Evolutionary conservation across 192 early-diverging fungal genomes (phyloP).

Genomic region (Kappamyces sp.): DNA sequence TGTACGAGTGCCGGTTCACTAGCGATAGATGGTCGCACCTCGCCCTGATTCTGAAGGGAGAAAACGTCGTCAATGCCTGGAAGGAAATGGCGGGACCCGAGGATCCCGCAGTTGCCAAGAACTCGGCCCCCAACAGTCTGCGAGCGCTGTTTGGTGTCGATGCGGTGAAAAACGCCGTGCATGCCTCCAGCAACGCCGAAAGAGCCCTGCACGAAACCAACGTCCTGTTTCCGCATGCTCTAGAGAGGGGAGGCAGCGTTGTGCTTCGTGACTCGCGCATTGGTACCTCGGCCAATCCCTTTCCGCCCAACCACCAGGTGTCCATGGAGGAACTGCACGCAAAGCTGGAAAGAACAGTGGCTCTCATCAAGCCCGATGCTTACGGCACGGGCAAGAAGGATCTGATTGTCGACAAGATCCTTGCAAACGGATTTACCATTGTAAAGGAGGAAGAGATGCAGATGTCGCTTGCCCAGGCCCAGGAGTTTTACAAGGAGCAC

Average conservation of each 20-base stretch:
- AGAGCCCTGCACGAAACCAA: constrained; percentile 44
- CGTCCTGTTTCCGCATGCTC: constrained; percentile 37
- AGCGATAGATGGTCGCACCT: constrained; percentile 30
- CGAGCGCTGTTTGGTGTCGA: constrained; percentile 52
- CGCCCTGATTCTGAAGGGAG: constrained; percentile 44
- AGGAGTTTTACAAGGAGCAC: constrained; percentile 48
- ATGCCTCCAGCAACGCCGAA: constrained; percentile 50
- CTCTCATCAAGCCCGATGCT: constrained; percentile 52
- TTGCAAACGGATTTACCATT: constrained; percentile 32
- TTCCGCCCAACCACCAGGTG: background rate
- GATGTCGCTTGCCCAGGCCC: constrained; percentile 29
- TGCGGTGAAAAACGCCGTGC: constrained; percentile 49
- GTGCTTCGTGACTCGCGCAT: constrained; percentile 27
- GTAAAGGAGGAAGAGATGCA: constrained; percentile 36
- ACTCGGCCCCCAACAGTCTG: constrained; percentile 37
- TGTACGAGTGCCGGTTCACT: constrained; percentile 24
- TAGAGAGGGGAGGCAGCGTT: constrained; percentile 30
- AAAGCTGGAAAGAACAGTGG: constrained; percentile 34
- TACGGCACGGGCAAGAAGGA: constrained; percentile 42
- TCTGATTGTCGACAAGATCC: constrained; percentile 37
- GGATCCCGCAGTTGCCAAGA: constrained; percentile 38
- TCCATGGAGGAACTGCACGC: constrained; percentile 11
- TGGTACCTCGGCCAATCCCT: constrained; percentile 14
- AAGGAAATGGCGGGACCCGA: constrained; percentile 47
- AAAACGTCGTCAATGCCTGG: constrained; percentile 45